Conservation (phyloP, 345 rosid species). For the Acer campestre region DNA sequence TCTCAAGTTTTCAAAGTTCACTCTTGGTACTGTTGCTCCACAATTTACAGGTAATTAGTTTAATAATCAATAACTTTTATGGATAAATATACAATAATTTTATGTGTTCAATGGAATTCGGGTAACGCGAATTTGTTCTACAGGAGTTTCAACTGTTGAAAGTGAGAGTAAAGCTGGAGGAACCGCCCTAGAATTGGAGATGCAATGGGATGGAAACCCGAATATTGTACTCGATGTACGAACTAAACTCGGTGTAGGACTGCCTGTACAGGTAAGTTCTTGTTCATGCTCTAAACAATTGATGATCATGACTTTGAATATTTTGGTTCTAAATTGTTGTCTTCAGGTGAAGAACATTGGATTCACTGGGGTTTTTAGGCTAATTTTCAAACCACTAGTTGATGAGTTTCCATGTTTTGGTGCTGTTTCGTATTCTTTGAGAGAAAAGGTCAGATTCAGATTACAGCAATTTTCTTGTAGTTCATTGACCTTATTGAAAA, state of each 20-base stretch:
- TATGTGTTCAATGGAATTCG: background rate
- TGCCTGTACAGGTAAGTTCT: slow-evolving; percentile 72
- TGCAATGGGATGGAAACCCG: slow-evolving; percentile 97
- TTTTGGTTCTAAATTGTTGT: slow-evolving; percentile 19
- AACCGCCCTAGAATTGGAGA: slow-evolving; percentile 80
- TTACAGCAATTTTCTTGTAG: slow-evolving; percentile 4
- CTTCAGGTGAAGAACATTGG: slow-evolving; percentile 80
- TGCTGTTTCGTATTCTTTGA: slow-evolving; percentile 77
- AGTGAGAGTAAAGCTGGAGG: slow-evolving; percentile 47
- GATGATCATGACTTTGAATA: background rate
- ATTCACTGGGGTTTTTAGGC: slow-evolving; percentile 92
- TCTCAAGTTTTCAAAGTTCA: slow-evolving; percentile 74
- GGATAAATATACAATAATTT: background rate
- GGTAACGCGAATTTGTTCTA: background rate
- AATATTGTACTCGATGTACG: slow-evolving; percentile 70
- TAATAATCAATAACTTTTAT: background rate
- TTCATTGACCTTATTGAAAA: background rate
- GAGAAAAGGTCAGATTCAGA: slow-evolving; percentile 56
- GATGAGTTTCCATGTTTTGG: slow-evolving; percentile 90
- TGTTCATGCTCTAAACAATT: background rate
- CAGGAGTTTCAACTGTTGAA: slow-evolving; percentile 78
- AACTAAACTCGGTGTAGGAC: slow-evolving; percentile 70
- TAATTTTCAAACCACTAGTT: slow-evolving; percentile 84
- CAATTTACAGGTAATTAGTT: slow-evolving; percentile 76
- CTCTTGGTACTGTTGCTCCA: slow-evolving; percentile 96